Evolutionary conservation across 768 basidiomycete genomes (phyloP).

Genomic region (Podaxis sp.): DNA sequence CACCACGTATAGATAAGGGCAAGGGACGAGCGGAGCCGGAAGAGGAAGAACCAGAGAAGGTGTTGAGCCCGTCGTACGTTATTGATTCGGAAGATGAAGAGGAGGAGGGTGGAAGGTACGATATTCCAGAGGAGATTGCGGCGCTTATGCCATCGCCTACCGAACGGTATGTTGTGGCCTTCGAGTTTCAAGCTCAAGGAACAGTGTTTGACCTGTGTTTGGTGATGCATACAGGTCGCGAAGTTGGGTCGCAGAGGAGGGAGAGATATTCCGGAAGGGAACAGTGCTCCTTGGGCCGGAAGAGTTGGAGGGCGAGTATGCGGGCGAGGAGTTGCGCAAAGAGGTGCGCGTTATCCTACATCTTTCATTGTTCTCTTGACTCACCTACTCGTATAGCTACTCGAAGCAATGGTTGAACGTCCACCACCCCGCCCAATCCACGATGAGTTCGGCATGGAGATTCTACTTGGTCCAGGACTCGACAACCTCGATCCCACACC

Average conservation of each 20-base stretch:
- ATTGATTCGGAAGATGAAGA: slow-evolving; percentile 54
- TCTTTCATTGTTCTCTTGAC: slow-evolving; percentile 1
- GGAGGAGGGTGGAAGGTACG: slow-evolving; percentile 43
- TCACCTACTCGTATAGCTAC: slow-evolving; percentile 44
- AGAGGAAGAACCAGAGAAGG: slow-evolving; percentile 65
- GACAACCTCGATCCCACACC: slow-evolving; percentile 15
- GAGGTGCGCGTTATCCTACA: slow-evolving; percentile 46
- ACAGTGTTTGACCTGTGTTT: neutral
- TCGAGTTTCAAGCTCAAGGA: neutral
- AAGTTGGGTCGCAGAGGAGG: slow-evolving; percentile 90
- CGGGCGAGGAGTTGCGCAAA: slow-evolving; percentile 82
- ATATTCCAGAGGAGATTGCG: slow-evolving; percentile 35
- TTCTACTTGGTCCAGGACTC: slow-evolving; percentile 18
- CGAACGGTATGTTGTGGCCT: slow-evolving; percentile 44
- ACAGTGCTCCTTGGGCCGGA: slow-evolving; percentile 74
- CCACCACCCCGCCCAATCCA: slow-evolving; percentile 72
- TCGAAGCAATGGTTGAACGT: slow-evolving; percentile 84
- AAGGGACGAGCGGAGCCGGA: slow-evolving; percentile 71
- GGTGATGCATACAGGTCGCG: slow-evolving; percentile 47
- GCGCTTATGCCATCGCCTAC: slow-evolving; percentile 35
- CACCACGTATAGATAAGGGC: slow-evolving; percentile 75
- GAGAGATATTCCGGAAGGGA: slow-evolving; percentile 94
- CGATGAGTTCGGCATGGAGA: slow-evolving; percentile 56
- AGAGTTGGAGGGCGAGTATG: slow-evolving; percentile 89
- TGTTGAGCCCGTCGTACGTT: slow-evolving; percentile 65